Base-by-base conservation (phyloP, 306 rosid species). In the Erythrophleum fordii region DNA sequence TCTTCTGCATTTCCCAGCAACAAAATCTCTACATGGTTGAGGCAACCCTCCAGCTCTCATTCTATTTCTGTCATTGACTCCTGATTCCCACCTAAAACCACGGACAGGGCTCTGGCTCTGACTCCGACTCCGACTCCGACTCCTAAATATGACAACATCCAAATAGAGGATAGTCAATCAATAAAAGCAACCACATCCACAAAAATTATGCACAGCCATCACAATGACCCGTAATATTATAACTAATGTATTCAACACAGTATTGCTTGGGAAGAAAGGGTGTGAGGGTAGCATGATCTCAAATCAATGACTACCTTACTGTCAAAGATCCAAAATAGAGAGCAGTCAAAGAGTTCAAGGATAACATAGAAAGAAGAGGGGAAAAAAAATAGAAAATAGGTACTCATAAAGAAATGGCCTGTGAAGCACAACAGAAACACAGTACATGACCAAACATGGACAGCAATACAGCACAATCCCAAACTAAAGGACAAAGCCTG, bases 1-100 rank as follows among this genome's bases (percentile, higher is more conserved):
- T 88, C 96, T 86, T 83, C 99, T 89, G 87, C 99, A 95, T 85
- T 90, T 93, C 52, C 98, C 99, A 79, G 87, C 84, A 37, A 80
- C 62, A 82, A 92, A 95, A 82, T 95, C 98, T 88, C 89, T 88
- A 85, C 99, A 93, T 49, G 86, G 62, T 74, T 87, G 98, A 45
- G 80, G 69, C 3, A 90, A 86, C 37, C 84, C 83, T 72, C 93
- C 93, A 28, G 88, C 67, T 82, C 97, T 87, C 81, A 80, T 86
- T 83, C 91, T 90, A 68, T 80, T 90, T 87, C 93, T 93, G 81
- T 89, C 97, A 76, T 81, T 81, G 55, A 77, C 73, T 77, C 87
- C 92, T 14, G 96, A 84, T 73, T 93, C 99, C 84, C 88, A 79
- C 83, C 89, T 91, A 74, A 81, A 68, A 62, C 92, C 84, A 83